Base-by-base conservation (phyloP, 345 rosid species). In the Moricandia arvensis region DNA sequence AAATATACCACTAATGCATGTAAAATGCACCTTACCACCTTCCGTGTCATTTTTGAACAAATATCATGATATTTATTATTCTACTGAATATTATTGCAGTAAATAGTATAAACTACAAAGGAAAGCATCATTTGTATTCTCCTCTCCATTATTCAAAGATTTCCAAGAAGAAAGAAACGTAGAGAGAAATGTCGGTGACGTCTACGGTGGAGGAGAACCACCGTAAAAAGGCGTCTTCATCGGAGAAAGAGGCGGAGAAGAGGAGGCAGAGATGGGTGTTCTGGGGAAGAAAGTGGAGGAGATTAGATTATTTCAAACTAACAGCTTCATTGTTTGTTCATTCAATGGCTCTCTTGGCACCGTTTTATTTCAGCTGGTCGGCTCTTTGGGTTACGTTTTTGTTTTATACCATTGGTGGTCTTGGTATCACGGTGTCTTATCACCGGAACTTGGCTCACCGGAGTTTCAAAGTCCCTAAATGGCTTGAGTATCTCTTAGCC, bases 401-500 rank as follows among this genome's bases (percentile, higher is more conserved):
- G 24, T 84, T 88, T 63, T 63, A 82, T 21, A 81, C 86, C 5
- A 82, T 90, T 10, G 98, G 94, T 66, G 86, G 91, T 73, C 82
- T 93, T 17, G 95, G 95, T 68, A 93, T 93, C 13, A 90, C 95
- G 11, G 85, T 90, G 38, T 90, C 89, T 5, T 93, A 75, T 41
- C 97, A 90, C 26, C 82, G 95, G 31, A 87, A 88, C 75, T 89
- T 90, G 75, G 85, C 91, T 67, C 95, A 93, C 67, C 80, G 86
- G 71, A 93, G 94, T 79, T 93, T 89, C 80, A 86, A 87, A 83
- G 82, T 91, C 11, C 93, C 96, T 54, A 91, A 89, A 80, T 89
- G 88, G 95, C 96, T 94, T 1, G 97, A 91, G 74, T 94, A 94
- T 76, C 34, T 80, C 16, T 91, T 91, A 69, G 97, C 98, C 38